Percentiles rank a stretch among this genome's conserved stretches.
These are phyloP conservation scores for Trypanosoma vivax DNA, from an alignment of 208 protist genomes.

Conservation along the genomic window DNA sequence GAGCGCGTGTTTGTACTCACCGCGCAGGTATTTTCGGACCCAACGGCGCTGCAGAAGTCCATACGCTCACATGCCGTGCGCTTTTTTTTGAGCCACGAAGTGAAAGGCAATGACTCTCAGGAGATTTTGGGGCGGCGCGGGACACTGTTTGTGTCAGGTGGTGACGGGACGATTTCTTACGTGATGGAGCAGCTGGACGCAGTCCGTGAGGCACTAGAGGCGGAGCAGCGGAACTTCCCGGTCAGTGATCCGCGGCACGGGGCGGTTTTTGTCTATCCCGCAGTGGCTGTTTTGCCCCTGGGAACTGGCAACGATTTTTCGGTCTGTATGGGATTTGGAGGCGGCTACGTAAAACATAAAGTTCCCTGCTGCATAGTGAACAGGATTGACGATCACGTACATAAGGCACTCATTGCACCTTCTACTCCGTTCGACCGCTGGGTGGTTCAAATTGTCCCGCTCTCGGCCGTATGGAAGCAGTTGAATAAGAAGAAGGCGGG, in stretches of 20 bases:
- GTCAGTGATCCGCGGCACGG: not conserved
- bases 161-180: constrained; percentile 81
- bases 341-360: constrained; percentile 26
- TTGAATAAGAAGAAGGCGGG: constrained; percentile 6
- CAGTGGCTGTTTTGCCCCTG: constrained; percentile 62
- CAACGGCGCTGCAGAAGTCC: constrained; percentile 27
- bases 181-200: constrained; percentile 62
- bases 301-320: constrained; percentile 85
- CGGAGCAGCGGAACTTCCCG: not conserved
- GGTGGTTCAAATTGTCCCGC: constrained; percentile 45
- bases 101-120: constrained; percentile 6
- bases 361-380: constrained; percentile 20
- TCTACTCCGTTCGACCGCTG: constrained; percentile 75
- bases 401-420: constrained; percentile 31
- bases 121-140: constrained; percentile 29
- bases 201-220: constrained; percentile 41
- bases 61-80: constrained; percentile 61
- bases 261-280: constrained; percentile 32
- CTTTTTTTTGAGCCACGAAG: constrained; percentile 12
- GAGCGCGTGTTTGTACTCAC: constrained; percentile 48
- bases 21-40: constrained; percentile 40
- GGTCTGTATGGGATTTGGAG: constrained; percentile 72
- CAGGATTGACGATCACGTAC: constrained; percentile 28
- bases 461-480: constrained; percentile 32
- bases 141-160: constrained; percentile 73